Evolutionary conservation across 179 eudicot species (phyloP).

Genomic region (Nepenthes alata): DNA sequence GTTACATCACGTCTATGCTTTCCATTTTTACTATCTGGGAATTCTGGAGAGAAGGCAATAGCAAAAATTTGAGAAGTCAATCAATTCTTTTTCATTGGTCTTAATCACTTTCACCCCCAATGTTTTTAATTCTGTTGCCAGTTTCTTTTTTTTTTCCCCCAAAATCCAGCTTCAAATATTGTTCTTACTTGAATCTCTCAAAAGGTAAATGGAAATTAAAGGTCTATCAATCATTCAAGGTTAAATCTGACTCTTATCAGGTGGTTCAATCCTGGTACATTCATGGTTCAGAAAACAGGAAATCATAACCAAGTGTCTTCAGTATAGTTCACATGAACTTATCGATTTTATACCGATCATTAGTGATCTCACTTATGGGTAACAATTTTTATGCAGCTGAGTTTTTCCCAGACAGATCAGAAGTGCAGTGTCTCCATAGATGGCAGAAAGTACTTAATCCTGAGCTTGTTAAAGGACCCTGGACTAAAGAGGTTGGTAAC

Average conservation of each 20-base stretch:
- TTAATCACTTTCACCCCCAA: background rate
- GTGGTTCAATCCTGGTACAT: too few species aligned
- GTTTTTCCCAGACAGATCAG: conserved; percentile 91
- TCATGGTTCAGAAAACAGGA: too few species aligned
- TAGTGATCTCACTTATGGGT: background rate
- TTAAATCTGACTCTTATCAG: too few species aligned
- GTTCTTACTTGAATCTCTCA: background rate
- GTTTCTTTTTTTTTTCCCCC: background rate
- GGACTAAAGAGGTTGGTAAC: conserved; percentile 81
- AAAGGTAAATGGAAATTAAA: too few species aligned
- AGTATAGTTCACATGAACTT: too few species aligned
- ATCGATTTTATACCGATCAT: background rate
- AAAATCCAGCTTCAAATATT: background rate
- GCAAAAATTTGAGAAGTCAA: too few species aligned
- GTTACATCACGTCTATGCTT: too few species aligned
- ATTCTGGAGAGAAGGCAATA: too few species aligned
- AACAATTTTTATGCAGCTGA: conserved; percentile 54
- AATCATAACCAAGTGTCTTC: too few species aligned
- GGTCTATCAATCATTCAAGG: too few species aligned
- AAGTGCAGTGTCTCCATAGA: conserved; percentile 93
- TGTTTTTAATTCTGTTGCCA: background rate
- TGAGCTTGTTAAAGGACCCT: conserved; percentile 95
- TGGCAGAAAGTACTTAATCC: conserved; percentile 99
- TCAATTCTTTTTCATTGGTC: too few species aligned
- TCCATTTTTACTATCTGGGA: too few species aligned